A percentile compares a stretch with the other conserved stretches of the same genome.
phyloP scores from a whole-genome alignment of 352 stramenopile genomes.

The Thalassiosira hispida region DNA sequence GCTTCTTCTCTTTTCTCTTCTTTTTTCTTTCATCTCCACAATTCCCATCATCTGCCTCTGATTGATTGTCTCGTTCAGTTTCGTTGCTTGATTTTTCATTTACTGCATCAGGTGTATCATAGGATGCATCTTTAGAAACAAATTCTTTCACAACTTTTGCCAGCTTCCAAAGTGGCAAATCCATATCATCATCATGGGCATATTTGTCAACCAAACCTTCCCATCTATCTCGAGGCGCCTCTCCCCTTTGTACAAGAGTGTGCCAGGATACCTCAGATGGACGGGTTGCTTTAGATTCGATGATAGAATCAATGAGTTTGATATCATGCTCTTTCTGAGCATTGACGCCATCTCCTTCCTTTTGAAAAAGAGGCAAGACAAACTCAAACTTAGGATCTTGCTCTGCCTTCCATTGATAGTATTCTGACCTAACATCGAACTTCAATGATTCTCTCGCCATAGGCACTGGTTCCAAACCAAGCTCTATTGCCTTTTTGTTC shows the following conservation, averaged over 20 bases:
- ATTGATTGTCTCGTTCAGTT: background rate
- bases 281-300: slow-evolving; percentile 32
- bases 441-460: slow-evolving; percentile 35
- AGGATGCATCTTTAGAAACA: background rate
- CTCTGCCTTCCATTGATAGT: slow-evolving; percentile 46
- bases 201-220: slow-evolving; percentile 43
- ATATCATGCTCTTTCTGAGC: slow-evolving; percentile 19
- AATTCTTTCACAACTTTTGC: slow-evolving; percentile 26
- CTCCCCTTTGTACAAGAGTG: slow-evolving; percentile 10
- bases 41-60: slow-evolving; percentile 1
- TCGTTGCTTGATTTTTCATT: background rate
- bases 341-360: slow-evolving; percentile 3
- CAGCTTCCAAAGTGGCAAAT: slow-evolving; percentile 58
- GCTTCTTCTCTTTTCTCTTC: background rate
- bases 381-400: slow-evolving; percentile 40
- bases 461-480: slow-evolving; percentile 40
- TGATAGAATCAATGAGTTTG: slow-evolving; percentile 35
- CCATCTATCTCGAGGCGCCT: slow-evolving; percentile 30
- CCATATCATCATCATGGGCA: slow-evolving; percentile 39
- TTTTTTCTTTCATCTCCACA: background rate
- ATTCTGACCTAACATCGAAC: slow-evolving; percentile 38
- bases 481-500: slow-evolving; percentile 30
- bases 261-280: slow-evolving; percentile 50
- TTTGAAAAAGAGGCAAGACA: slow-evolving; percentile 23
- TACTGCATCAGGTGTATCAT: slow-evolving; percentile 1